These are phyloP conservation scores for Rosa chinensis DNA, from an alignment of 306 rosid genomes.

Conservation along the genomic window DNA sequence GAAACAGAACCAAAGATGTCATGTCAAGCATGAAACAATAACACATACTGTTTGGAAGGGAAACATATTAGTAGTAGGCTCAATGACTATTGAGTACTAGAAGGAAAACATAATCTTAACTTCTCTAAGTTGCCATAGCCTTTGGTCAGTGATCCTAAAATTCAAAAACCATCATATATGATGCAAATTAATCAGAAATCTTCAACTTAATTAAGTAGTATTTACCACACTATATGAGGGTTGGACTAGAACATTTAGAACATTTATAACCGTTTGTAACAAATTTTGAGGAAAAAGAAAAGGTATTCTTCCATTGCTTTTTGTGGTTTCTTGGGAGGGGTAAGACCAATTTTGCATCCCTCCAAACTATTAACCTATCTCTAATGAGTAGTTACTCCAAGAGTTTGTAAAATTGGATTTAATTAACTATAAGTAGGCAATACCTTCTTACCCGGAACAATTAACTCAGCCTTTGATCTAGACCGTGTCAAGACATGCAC, in stretches of 20 bases:
- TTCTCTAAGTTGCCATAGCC: no score
- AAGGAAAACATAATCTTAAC: no score
- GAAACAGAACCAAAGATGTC: no score
- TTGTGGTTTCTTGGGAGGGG: background rate
- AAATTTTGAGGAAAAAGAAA: background rate
- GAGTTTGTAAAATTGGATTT: background rate
- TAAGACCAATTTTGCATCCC: background rate
- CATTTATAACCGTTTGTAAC: background rate
- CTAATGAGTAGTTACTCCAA: constrained; percentile 16
- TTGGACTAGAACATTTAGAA: background rate
- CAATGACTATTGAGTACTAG: no score
- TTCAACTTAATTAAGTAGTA: background rate
- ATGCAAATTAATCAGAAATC: background rate
- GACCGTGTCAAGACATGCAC: constrained; percentile 88
- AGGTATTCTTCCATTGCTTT: background rate
- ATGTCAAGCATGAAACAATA: no score
- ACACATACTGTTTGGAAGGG: no score
- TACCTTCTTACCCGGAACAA: constrained; percentile 99
- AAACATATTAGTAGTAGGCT: no score
- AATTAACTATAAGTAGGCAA: constrained; percentile 29
- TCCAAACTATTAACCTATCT: constrained; percentile 6
- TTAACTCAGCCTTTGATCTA: constrained; percentile 75
- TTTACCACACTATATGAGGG: background rate
- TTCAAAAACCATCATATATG: background rate
- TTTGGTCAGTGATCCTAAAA: background rate